Evolutionary conservation across 169 alveolate genomes (phyloP).

Genomic region (Cryptosporidium sp.): DNA sequence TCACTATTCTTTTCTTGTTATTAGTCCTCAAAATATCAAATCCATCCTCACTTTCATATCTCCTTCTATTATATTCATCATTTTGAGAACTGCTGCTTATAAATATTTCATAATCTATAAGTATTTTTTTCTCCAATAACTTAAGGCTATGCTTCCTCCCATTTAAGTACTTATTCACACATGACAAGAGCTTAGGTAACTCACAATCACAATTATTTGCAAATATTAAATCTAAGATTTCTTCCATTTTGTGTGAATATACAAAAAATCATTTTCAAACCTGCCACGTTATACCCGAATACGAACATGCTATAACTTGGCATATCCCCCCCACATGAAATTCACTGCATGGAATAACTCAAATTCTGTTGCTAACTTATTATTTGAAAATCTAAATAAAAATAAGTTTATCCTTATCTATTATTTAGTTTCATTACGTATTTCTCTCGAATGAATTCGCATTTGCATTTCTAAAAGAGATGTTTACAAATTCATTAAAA

Average conservation of each 20-base stretch:
- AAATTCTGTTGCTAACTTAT: background rate
- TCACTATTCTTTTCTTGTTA: background rate
- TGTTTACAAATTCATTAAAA: background rate
- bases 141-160: background rate
- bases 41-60: background rate
- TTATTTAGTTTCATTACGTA: background rate
- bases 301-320: slow-evolving; percentile 17
- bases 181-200: background rate
- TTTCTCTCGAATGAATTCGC: background rate
- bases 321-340: slow-evolving; percentile 1
- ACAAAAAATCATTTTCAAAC: background rate
- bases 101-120: slow-evolving; percentile 12
- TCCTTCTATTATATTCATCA: background rate
- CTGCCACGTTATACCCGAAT: background rate
- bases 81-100: background rate
- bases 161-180: slow-evolving; percentile 10
- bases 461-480: background rate
- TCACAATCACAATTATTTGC: background rate
- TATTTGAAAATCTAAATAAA: background rate
- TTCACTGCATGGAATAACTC: background rate
- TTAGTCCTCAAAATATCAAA: background rate
- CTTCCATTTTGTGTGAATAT: slow-evolving; percentile 1
- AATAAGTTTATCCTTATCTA: too few relatives aligned
- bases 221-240: slow-evolving; percentile 3
- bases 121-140: slow-evolving; percentile 9